Evolutionary conservation across 2,329 filamentous ascomycete species (phyloP).

Genomic region (Claviceps sp.): DNA sequence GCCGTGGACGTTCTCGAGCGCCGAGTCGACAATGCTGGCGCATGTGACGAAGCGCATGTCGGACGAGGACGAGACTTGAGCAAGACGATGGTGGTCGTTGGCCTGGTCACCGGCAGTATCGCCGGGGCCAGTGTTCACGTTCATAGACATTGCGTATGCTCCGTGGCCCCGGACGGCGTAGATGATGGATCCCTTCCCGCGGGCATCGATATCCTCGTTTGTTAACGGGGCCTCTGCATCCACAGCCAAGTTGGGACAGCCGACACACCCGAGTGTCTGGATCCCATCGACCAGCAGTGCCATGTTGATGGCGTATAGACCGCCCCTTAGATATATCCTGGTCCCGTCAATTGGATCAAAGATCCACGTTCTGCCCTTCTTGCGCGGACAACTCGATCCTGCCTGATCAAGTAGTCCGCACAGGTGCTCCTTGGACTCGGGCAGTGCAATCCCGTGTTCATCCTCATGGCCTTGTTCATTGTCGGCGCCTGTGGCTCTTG

Average conservation of each 20-base stretch:
- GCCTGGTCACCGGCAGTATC: constrained; percentile 6
- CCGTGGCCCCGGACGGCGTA: constrained; percentile 36
- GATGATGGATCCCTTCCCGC: constrained; percentile 33
- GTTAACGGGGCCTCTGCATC: constrained; percentile 24
- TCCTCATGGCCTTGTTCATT: constrained; percentile 4
- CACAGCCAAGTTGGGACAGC: constrained; percentile 30
- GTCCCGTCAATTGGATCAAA: constrained; percentile 51
- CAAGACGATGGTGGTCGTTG: constrained; percentile 18
- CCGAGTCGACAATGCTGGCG: constrained; percentile 31
- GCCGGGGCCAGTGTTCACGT: constrained; percentile 2
- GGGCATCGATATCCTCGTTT: constrained; percentile 30
- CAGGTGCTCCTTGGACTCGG: constrained; percentile 29
- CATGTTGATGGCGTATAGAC: constrained; percentile 45
- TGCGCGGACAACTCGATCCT: constrained; percentile 24
- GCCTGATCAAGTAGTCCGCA: constrained; percentile 42
- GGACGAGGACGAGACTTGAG: constrained; percentile 12
- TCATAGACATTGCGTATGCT: constrained; percentile 31
- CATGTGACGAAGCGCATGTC: constrained; percentile 33
- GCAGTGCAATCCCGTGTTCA: constrained; percentile 15
- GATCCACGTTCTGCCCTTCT: constrained; percentile 35
- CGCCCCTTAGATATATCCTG: constrained; percentile 38
- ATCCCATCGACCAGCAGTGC: constrained; percentile 36
- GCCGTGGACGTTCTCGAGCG: constrained; percentile 33
- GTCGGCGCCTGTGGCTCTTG: constrained; percentile 13
- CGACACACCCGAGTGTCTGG: constrained; percentile 37